Base-by-base conservation (phyloP, 441 rosid genomes). In the Rhodomyrtus psidioides region DNA sequence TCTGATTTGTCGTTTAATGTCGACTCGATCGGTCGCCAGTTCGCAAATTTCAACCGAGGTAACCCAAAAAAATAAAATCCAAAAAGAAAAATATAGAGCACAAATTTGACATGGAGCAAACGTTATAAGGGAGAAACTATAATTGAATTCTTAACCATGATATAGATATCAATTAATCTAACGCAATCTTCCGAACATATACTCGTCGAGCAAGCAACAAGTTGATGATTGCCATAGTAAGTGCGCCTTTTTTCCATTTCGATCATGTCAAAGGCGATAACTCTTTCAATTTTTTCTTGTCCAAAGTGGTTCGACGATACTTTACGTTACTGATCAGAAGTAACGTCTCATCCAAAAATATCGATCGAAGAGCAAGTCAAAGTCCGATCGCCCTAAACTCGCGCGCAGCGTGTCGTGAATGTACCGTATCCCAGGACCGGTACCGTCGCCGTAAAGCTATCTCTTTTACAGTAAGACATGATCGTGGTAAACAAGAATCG, bases 351-450 rank as follows among this genome's bases (percentile, higher is more conserved):
- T 46, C 49, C 2, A 46, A 17, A 34, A 62, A 62, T 1, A 62
- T 30, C 1, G 3, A 17, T 6, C 6, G 2, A 17, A 19, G 26
- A 9, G 26, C 2, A 65, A 65, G 26, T 34, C 14, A 34, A 2
- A 34, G 21, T 21, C 17, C 7, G 46, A 65, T 34, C 23, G 7
- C 7, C 26, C 14, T 5, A 5, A 62, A 17, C 1, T 30, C 5
- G 26, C 44, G 2, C 0, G 2, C 3, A 2, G 34, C 1, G 10
- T 55, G 57, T 7, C 57, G 9, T 0, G 56, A 55, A 19, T 7
- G 9, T 7, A 7, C 21, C 9, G 1, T 62, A 30, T 17, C 7
- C 4, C 2, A 1, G 46, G 14, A 9, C 5, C 5, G 1, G 5
- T 1, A 34, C 3, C 2, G 2, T 19, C 10, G 13, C 9, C 24